Percentiles rank a stretch among this genome's conserved stretches.
phyloP scores from a whole-genome alignment of 768 basidiomycete species.

The Rhizopogon salebrosus region DNA sequence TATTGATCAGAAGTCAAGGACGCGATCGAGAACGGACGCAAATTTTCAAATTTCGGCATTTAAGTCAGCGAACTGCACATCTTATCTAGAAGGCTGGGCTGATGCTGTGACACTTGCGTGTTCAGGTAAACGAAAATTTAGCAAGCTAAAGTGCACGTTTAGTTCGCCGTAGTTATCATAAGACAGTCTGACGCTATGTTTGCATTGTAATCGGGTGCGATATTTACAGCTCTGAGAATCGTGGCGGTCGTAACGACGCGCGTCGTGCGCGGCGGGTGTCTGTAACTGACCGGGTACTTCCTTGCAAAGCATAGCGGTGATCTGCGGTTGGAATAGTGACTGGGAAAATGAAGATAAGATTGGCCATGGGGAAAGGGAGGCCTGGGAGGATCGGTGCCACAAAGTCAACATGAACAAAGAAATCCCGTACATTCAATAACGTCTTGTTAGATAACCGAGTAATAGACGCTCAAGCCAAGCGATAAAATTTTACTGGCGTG shows the following conservation, averaged over 20 bases:
- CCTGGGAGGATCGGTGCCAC: conserved; percentile 23
- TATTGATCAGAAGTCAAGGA: background rate
- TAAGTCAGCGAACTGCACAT: background rate
- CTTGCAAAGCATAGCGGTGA: background rate
- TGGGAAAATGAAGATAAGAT: conserved; percentile 4
- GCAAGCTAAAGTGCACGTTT: no score
- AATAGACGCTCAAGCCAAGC: conserved; percentile 21
- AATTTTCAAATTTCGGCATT: background rate
- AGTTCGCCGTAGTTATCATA: no score
- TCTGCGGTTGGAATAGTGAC: conserved; percentile 3
- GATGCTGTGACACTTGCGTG: background rate
- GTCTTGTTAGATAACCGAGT: conserved; percentile 22
- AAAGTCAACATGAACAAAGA: conserved; percentile 18
- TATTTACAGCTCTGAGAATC: background rate
- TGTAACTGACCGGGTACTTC: background rate
- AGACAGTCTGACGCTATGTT: background rate
- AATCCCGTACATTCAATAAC: conserved; percentile 20
- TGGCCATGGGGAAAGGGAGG: conserved; percentile 20
- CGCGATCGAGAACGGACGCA: background rate
- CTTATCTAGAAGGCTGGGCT: background rate
- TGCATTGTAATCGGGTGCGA: no score
- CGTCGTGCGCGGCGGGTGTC: no score
- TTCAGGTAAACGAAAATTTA: background rate
- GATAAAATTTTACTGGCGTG: conserved; percentile 19
- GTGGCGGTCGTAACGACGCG: background rate